Evolutionary conservation across 345 rosid species (phyloP).

Genomic region (Toxicodendron radicans): DNA sequence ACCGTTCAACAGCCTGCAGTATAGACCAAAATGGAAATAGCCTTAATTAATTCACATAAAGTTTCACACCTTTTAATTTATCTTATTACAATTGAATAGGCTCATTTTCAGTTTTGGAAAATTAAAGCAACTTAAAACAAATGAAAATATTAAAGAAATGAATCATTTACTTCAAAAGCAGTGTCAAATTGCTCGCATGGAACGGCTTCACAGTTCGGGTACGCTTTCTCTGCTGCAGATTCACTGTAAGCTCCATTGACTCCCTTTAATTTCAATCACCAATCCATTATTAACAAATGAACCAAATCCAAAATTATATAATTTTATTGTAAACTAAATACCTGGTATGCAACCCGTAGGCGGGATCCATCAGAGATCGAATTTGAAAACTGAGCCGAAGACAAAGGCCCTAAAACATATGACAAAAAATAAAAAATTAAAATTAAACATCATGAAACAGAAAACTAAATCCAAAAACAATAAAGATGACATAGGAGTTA

Average conservation of each 20-base stretch:
- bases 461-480: neutral
- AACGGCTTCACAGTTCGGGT: conserved; percentile 93
- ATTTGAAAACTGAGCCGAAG: conserved; percentile 50
- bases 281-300: neutral
- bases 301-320: neutral
- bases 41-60: neutral
- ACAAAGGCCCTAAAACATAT: conserved; percentile 61
- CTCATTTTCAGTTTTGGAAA: no score
- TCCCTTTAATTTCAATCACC: conserved; percentile 47
- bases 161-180: conserved; percentile 71
- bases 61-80: no score
- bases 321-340: conserved; percentile 11
- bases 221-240: conserved; percentile 92
- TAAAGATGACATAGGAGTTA: conserved; percentile 16
- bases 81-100: no score
- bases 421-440: neutral
- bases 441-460: neutral
- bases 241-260: conserved; percentile 94
- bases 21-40: neutral
- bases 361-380: conserved; percentile 61
- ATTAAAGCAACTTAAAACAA: neutral
- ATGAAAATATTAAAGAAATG: neutral
- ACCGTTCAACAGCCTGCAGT: conserved; percentile 74
- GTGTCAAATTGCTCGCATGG: conserved; percentile 97
- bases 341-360: conserved; percentile 98